Evolutionary conservation across 345 rosid genomes (phyloP).

Genomic region (Alliaria petiolata): DNA sequence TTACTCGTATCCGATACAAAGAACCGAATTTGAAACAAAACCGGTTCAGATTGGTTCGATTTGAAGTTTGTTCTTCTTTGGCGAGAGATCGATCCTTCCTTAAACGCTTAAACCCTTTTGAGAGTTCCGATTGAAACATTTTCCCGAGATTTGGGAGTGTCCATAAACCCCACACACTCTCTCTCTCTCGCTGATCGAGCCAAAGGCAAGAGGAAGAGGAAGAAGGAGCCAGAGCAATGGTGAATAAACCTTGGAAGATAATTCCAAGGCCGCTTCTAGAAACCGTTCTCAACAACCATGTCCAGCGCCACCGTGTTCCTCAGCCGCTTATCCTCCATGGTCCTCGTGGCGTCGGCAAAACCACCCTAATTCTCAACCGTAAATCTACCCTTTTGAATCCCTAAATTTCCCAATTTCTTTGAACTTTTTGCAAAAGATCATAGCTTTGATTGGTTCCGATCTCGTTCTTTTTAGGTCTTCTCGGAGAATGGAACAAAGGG

Average conservation of each 20-base stretch:
- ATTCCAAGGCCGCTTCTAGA: slow-evolving; percentile 82
- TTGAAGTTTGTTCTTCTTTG: background rate
- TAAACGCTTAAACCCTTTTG: slow-evolving; percentile 24
- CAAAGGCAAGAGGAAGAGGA: background rate
- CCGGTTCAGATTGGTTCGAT: slow-evolving; percentile 8
- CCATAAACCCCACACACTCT: slow-evolving; percentile 15
- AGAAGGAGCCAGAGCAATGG: slow-evolving; percentile 42
- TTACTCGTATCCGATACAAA: background rate
- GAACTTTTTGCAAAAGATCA: background rate
- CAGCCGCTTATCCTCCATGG: slow-evolving; percentile 96
- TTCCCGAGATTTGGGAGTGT: slow-evolving; percentile 32
- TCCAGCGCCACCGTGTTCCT: slow-evolving; percentile 90
- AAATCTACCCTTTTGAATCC: background rate
- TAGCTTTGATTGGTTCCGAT: slow-evolving; percentile 12
- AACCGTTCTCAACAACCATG: slow-evolving; percentile 84
- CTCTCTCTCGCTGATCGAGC: background rate
- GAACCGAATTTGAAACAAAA: background rate
- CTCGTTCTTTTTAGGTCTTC: slow-evolving; percentile 50
- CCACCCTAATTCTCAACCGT: slow-evolving; percentile 90
- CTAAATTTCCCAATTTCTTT: background rate
- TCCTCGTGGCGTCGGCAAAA: slow-evolving; percentile 98
- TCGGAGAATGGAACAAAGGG: slow-evolving; percentile 77
- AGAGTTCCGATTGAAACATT: slow-evolving; percentile 1
- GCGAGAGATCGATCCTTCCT: background rate
- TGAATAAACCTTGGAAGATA: slow-evolving; percentile 80